Base-by-base conservation (phyloP, 192 early-diverging fungal species). In the Podila horticola region DNA sequence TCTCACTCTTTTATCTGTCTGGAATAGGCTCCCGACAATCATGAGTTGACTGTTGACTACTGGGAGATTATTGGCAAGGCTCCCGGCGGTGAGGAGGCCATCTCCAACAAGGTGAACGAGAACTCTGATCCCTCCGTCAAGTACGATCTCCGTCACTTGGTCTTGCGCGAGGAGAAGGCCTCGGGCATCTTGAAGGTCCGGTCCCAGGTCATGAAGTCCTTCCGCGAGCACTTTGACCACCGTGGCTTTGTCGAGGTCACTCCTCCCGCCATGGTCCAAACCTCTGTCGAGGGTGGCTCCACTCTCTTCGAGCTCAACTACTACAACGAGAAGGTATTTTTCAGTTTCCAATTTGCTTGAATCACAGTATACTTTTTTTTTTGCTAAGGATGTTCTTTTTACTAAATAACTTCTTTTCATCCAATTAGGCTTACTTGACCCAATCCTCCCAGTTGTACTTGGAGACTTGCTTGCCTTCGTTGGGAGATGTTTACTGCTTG, bases 211-310 rank as follows among this genome's bases (percentile, higher is more conserved):
- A 88, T 99, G 84, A 93, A 92, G 58, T 94, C 97, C 1, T 99
- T 99, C 94, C 97, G 98, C 74, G 94, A 93, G 67, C 94, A 94
- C 86, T 99, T 98, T 85, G 94, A 97, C 50, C 75, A 81, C 38
- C 86, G 85, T 36, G 88, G 89, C 17, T 94, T 94, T 72, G 82
- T 85, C 64, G 98, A 99, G 85, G 95, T 99, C 19, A 98, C 94
- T 15, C 97, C 98, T n/a, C 98, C 98, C 22, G 90, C 94, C 79
- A 95, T 99, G 96, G 98, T 99, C 28, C 97, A 99, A 88, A 99
- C 97, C 49, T 97, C 98, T 84, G 97, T 98, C 15, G 98, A 99
- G 86, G 98, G 98, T 64, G 98, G 98, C 10, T 91, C 91, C 48
- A 99, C 97, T 10, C 88, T 99, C 64, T 99, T 99, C 64, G 86